Conservation (phyloP, 2,329 filamentous ascomycete genomes). For the Lithohypha guttulata region DNA sequence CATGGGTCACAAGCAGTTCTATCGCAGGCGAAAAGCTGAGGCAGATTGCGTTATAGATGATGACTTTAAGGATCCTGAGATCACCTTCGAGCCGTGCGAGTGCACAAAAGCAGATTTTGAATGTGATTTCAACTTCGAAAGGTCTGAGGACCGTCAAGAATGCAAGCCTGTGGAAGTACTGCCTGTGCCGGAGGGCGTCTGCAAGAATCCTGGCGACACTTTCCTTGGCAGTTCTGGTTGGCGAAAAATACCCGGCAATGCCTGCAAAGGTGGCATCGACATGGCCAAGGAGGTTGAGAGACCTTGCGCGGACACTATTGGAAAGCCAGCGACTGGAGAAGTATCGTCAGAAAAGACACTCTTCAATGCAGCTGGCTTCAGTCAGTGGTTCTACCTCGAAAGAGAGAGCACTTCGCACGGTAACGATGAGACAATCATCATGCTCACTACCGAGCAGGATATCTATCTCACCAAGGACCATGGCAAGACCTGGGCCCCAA, state of each 20-base stretch:
- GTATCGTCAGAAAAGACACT: slow-evolving; percentile 49
- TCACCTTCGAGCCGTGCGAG: slow-evolving; percentile 62
- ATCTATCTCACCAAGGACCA: slow-evolving; percentile 74
- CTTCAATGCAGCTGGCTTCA: slow-evolving; percentile 51
- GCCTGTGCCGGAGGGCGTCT: slow-evolving; percentile 58
- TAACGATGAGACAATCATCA: slow-evolving; percentile 62
- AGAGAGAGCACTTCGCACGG: slow-evolving; percentile 53
- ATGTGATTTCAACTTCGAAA: slow-evolving; percentile 86
- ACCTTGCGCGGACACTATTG: slow-evolving; percentile 57
- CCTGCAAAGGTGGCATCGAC: slow-evolving; percentile 52
- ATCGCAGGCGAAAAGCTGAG: slow-evolving; percentile 70
- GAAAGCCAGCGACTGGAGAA: slow-evolving; percentile 51
- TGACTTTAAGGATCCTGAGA: slow-evolving; percentile 68
- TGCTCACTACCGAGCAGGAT: slow-evolving; percentile 47
- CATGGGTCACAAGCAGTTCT: slow-evolving; percentile 93
- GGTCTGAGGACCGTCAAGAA: slow-evolving; percentile 50
- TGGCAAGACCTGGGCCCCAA: slow-evolving; percentile 71
- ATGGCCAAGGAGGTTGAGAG: slow-evolving; percentile 65
- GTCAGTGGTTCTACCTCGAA: slow-evolving; percentile 65
- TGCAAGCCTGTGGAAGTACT: slow-evolving; percentile 58
- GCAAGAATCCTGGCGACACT: slow-evolving; percentile 58
- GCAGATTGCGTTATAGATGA: slow-evolving; percentile 81
- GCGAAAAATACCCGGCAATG: slow-evolving; percentile 77
- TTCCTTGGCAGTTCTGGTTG: slow-evolving; percentile 85
- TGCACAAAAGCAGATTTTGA: slow-evolving; percentile 83